Evolutionary conservation across 2,329 filamentous ascomycete genomes (phyloP).

Genomic region (Fusarium longipes): DNA sequence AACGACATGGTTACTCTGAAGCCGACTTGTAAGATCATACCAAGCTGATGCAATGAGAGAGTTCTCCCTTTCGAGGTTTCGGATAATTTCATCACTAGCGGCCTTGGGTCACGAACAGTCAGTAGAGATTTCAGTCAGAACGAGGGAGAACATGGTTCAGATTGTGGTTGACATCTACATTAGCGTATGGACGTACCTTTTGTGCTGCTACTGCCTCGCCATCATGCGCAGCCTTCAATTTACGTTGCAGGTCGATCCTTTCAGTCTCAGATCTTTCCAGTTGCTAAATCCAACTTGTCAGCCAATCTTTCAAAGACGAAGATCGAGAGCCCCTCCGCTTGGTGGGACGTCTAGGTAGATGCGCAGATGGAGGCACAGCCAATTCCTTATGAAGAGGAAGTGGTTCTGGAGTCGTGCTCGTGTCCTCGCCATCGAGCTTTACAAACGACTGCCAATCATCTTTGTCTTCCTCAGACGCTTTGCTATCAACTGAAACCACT

Average conservation of each 20-base stretch:
- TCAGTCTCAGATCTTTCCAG: constrained; percentile 68
- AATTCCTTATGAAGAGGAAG: background rate
- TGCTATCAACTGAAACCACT: constrained; percentile 16
- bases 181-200: constrained; percentile 59
- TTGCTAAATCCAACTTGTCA: constrained; percentile 57
- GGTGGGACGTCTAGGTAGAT: constrained; percentile 4
- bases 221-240: constrained; percentile 64
- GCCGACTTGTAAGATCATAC: constrained; percentile 81
- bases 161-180: constrained; percentile 4
- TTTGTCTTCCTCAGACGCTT: background rate
- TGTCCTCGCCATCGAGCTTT: background rate
- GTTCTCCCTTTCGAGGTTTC: constrained; percentile 81
- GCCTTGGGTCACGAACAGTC: constrained; percentile 52
- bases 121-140: constrained; percentile 20
- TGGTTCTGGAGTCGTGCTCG: background rate
- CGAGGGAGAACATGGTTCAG: background rate
- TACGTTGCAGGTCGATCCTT: constrained; percentile 65
- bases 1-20: constrained; percentile 86
- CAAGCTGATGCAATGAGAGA: constrained; percentile 83
- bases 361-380: background rate
- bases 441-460: background rate
- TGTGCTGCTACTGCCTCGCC: constrained; percentile 62
- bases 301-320: constrained; percentile 2
- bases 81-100: constrained; percentile 66
- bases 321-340: background rate